These are phyloP conservation scores for Eruca vesicaria DNA, from an alignment of 441 rosid genomes.

Conservation along the genomic window DNA sequence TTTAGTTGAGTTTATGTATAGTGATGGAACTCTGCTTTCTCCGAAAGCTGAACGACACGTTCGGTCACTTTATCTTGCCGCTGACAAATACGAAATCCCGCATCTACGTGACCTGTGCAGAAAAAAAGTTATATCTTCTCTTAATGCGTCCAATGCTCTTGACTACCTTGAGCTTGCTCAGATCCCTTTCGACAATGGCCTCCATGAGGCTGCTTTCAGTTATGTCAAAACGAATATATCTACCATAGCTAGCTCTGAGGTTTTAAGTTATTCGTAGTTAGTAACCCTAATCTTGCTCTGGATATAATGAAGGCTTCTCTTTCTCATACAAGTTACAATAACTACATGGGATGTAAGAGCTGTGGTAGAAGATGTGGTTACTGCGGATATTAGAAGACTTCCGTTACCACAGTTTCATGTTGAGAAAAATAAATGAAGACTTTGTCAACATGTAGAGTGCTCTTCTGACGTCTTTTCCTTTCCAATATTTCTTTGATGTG, in stretches of 20 bases:
- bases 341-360: background rate
- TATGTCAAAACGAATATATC: background rate
- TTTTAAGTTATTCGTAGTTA: background rate
- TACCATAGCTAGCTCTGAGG: background rate
- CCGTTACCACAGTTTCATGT: background rate
- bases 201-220: background rate
- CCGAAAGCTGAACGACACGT: background rate
- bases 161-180: background rate
- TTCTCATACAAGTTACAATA: background rate
- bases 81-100: background rate
- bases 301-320: background rate
- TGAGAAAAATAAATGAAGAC: background rate
- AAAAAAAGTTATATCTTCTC: background rate
- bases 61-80: conserved; percentile 1
- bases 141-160: background rate
- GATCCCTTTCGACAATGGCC: background rate
- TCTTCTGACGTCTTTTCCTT: background rate
- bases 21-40: background rate
- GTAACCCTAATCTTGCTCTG: background rate
- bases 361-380: background rate
- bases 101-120: background rate
- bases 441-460: background rate
- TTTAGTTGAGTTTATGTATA: background rate
- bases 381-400: background rate
- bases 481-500: background rate